Conservation (phyloP, 1,284 basidiomycete genomes). For the Ceraceosorus guamensis region DNA sequence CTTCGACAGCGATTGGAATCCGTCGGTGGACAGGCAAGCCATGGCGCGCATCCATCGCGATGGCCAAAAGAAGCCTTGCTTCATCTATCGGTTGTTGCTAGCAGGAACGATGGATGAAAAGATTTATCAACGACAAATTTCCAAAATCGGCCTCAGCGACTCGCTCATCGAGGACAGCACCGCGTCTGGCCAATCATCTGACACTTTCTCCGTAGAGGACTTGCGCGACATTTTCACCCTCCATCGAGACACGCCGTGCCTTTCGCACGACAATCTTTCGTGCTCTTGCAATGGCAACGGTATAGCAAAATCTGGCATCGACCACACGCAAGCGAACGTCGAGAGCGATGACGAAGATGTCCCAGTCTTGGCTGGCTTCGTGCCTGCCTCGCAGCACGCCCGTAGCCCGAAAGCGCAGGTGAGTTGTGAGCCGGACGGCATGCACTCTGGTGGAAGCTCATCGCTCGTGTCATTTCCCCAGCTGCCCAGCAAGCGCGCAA, state of each 20-base stretch:
- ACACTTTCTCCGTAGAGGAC: slow-evolving; percentile 82
- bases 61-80: slow-evolving; percentile 78
- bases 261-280: slow-evolving; percentile 66
- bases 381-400: slow-evolving; percentile 28
- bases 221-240: slow-evolving; percentile 76
- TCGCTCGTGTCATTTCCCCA: no score
- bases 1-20: slow-evolving; percentile 92
- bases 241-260: slow-evolving; percentile 70
- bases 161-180: slow-evolving; percentile 50
- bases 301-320: slow-evolving; percentile 2
- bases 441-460: no score
- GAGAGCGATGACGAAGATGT: slow-evolving; percentile 11
- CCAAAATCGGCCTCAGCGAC: slow-evolving; percentile 74
- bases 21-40: slow-evolving; percentile 75
- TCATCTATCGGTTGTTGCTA: slow-evolving; percentile 78
- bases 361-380: slow-evolving; percentile 15
- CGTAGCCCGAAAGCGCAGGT: background rate
- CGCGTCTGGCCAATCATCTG: slow-evolving; percentile 58
- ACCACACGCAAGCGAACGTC: slow-evolving; percentile 4
- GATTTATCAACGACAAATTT: slow-evolving; percentile 70
- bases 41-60: slow-evolving; percentile 84
- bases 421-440: background rate
- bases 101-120: slow-evolving; percentile 49
- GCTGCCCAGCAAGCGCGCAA: slow-evolving; percentile 60
- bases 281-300: slow-evolving; percentile 43